Evolutionary conservation across 169 alveolate genomes (phyloP).

Genomic region (Cryptosporidium ubiquitum): DNA sequence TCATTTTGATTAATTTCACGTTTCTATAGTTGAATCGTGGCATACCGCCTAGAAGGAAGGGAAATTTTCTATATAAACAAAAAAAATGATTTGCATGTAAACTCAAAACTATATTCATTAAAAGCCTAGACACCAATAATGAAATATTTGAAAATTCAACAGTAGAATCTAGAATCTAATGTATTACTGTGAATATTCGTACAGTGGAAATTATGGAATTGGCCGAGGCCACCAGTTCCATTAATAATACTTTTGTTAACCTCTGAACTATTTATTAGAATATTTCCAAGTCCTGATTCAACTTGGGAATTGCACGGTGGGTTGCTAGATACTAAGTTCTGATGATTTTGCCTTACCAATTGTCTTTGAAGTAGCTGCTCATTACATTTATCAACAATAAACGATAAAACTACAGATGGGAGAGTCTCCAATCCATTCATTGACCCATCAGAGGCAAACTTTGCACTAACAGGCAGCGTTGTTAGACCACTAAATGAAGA

Average conservation of each 20-base stretch:
- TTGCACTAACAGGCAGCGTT: conserved; percentile 61
- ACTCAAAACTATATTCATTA: conserved; percentile 5
- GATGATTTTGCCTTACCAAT: conserved; percentile 18
- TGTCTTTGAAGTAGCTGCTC: conserved; percentile 67
- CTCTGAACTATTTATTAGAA: conserved; percentile 17
- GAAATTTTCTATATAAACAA: too few species aligned
- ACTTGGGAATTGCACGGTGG: conserved; percentile 9
- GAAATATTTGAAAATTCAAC: conserved; percentile 4
- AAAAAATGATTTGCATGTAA: too few species aligned
- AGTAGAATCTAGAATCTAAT: conserved; percentile 48
- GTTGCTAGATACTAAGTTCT: background rate
- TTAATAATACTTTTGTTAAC: conserved; percentile 3
- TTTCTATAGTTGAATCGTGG: background rate
- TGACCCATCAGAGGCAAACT: conserved; percentile 68
- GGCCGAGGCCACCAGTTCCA: conserved; percentile 35
- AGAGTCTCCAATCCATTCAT: conserved; percentile 67
- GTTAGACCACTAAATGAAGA: conserved; percentile 66
- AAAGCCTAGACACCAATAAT: conserved; percentile 63
- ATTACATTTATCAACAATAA: conserved; percentile 65
- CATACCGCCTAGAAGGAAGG: background rate
- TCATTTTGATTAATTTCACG: background rate
- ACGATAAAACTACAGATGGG: conserved; percentile 66
- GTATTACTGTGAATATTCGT: conserved; percentile 28
- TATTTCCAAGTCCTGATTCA: conserved; percentile 68
- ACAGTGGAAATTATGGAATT: conserved; percentile 52